Conservation (phyloP, 1,139 yeast genomes). For the Saccharomyces hybrid region DNA sequence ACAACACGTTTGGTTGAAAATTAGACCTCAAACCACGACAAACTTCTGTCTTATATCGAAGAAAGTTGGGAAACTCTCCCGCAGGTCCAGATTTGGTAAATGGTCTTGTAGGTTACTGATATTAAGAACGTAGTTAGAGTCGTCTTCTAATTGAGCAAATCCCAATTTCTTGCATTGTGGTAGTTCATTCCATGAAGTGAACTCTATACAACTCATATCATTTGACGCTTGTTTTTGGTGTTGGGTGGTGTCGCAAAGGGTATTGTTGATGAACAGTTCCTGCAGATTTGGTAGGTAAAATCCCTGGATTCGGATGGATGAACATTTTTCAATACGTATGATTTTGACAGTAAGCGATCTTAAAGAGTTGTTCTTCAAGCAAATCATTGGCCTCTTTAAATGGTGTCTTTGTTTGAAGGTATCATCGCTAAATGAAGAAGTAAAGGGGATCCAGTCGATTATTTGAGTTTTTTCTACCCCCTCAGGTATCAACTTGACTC, state of each 20-base stretch:
- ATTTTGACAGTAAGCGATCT: conserved; percentile 16
- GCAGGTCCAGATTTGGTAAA: conserved; percentile 15
- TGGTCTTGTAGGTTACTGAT: conserved; percentile 13
- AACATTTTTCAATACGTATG: conserved; percentile 8
- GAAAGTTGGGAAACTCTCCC: conserved; percentile 17
- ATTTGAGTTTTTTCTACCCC: conserved; percentile 17
- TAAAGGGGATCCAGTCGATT: conserved; percentile 19
- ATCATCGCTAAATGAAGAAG: conserved; percentile 1
- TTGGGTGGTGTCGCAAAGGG: neutral
- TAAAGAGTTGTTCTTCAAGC: conserved; percentile 15
- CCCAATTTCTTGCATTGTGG: conserved; percentile 10
- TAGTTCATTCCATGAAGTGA: conserved; percentile 24
- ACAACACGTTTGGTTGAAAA: neutral
- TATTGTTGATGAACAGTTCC: conserved; percentile 4
- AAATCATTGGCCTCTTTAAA: conserved; percentile 16
- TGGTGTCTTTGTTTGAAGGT: neutral
- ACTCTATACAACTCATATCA: conserved; percentile 16
- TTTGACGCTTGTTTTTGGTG: conserved; percentile 2
- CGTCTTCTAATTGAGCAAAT: conserved; percentile 3
- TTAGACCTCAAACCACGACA: conserved; percentile 14
- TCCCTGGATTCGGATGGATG: conserved; percentile 17
- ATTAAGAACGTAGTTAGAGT: conserved; percentile 11
- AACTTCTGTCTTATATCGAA: conserved; percentile 19
- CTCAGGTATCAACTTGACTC: conserved; percentile 19
- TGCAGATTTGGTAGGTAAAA: conserved; percentile 19